Evolutionary conservation across 2,329 filamentous ascomycete genomes (phyloP), one percentile per base, ranked within the genome.

Genomic region (Aspergillus nomiae): DNA sequence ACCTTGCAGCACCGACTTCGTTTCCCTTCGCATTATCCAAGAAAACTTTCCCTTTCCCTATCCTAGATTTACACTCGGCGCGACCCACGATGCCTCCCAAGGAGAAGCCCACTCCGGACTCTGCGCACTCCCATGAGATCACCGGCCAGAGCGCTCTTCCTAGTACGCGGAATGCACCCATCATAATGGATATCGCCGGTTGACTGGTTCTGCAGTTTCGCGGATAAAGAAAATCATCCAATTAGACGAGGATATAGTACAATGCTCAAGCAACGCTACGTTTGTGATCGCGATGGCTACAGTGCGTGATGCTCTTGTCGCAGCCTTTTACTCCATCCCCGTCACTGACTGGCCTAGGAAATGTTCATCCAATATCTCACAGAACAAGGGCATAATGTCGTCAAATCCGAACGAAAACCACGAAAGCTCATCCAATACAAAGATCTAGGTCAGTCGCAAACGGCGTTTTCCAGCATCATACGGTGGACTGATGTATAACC

Each of bases 191-290:
- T 26, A 16, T 51, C 19, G 16, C n/a, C 46, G 14, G 36, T 43
- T 60, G 36, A 58, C 48, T 30, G 34, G 24, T 43, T 32, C n/a
- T 53, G 46, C 71, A 98, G 95, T 98, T 61, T 92, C 95, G 21
- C 88, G 95, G 72, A 92, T 99, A 63, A 97, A 97, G 81, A 97
- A 96, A 81, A 97, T 99, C 75, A 92, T 99, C 64, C 86, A 88
- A 56, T 86, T 92, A 62, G 95, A 99, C 78, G 88, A 92, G 50
- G 94, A 97, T 66, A 91, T 97, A 65, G 84, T 83, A 66, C 87
- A 91, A 75, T 96, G 92, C 78, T 96, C 94, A 54, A 96, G 94
- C 78, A 96, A 96, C 74, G 94, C 94, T 59, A 91, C 94, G 24
- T 98, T 98, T 77, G 89, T 94, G 62, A 96, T 98, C 72, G 94